These are phyloP conservation scores for Rhinocladiella mackenziei DNA, from an alignment of 2,329 filamentous ascomycete genomes.

Conservation along the genomic window DNA sequence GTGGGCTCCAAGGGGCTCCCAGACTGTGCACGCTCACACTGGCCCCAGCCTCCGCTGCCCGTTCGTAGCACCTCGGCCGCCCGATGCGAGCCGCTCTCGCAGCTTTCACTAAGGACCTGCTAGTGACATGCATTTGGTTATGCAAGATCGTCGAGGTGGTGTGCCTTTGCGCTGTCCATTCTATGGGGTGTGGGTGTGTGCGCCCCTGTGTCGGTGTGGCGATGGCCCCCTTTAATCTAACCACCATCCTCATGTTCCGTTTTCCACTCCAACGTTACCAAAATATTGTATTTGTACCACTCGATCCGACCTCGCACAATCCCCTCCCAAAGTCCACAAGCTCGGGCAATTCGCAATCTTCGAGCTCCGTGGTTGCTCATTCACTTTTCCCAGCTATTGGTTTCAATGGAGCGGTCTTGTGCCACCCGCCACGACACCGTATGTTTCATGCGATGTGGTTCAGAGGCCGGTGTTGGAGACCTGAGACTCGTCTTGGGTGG, in stretches of 20 bases:
- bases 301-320: conserved; percentile 4
- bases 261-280: too few species aligned
- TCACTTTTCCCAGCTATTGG: neutral
- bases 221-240: too few species aligned
- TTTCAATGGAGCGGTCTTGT: too few species aligned
- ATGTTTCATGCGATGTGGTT: too few species aligned
- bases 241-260: too few species aligned
- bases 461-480: neutral
- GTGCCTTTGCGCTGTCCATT: too few species aligned
- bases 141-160: conserved; percentile 19
- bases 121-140: conserved; percentile 12
- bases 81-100: conserved; percentile 20
- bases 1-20: neutral
- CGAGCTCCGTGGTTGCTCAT: neutral
- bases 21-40: neutral
- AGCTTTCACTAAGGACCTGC: conserved; percentile 1
- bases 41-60: neutral
- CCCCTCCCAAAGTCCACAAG: neutral
- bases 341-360: conserved; percentile 3
- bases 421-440: too few species aligned
- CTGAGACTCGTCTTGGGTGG: too few species aligned
- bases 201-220: too few species aligned
- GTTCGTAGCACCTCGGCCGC: conserved; percentile 8
- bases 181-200: too few species aligned
- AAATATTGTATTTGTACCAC: conserved; percentile 3